Base-by-base conservation (phyloP, 768 basidiomycete genomes). In the Russula virescens region DNA sequence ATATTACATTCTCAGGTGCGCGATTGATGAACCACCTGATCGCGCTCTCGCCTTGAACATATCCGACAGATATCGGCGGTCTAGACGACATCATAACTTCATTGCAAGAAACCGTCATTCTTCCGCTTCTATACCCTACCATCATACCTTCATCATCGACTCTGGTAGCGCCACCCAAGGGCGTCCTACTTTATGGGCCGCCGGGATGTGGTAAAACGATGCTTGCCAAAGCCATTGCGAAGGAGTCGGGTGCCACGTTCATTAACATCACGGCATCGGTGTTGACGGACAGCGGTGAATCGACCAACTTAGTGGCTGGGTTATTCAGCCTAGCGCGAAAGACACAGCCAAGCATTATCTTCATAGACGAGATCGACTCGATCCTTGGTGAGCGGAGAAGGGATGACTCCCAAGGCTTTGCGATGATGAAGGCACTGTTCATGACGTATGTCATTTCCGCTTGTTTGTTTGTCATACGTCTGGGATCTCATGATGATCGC, bases 191-290 rank as follows among this genome's bases (percentile, higher is more conserved):
- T 23, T 96, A 91, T 69, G 97, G 97, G 0, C 97, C 95, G 47
- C 97, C 97, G 0, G 96, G 97, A 6, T 99, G 97, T 67, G 97
- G 97, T 26, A 99, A 99, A 78, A 98, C 97, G 1, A 95, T 99
- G 94, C 81, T 99, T 19, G 97, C 97, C 1, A 96, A 96, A 72
- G 96, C 96, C 2, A 81, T 99, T 9, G 97, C 97, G 14, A 97
- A 96, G 72, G 95, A 99, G 77, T 93, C 90, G 2, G 92, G 93
- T 19, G 97, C 97, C 7, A 96, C 94, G 0, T 98, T 99, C 72
- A 96, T 98, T 77, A 92, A 92, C 72, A 81, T 92, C 63, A 82
- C 88, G 5, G 82, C 87, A 42, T 87, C 86, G 2, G 85, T 84
- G 10, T 77, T 91, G 64, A 86, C 86, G 31, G 87, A 83, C 75